These are phyloP conservation scores for Drechslerella dactyloides DNA, from an alignment of 2,329 filamentous ascomycete genomes.

Conservation along the genomic window DNA sequence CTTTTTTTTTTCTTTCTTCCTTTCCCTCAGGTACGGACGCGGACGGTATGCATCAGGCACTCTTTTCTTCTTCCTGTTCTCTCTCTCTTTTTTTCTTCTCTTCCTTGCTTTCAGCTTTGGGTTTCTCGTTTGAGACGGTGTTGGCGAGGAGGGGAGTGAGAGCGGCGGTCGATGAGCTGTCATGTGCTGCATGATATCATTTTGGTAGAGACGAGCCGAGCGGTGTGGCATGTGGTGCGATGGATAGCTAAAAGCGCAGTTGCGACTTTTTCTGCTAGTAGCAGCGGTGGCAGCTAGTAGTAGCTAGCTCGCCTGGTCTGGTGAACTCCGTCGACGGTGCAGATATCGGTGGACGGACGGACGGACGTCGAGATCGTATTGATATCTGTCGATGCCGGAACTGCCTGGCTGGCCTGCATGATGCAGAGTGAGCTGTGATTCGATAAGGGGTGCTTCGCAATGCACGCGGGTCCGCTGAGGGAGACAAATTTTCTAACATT, in stretches of 20 bases:
- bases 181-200: slow-evolving; percentile 51
- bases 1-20: too few species aligned
- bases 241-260: too few species aligned
- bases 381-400: not conserved
- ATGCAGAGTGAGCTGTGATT: slow-evolving; percentile 19
- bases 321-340: slow-evolving; percentile 10
- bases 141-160: not conserved
- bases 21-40: too few species aligned
- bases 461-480: too few species aligned
- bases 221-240: too few species aligned
- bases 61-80: too few species aligned
- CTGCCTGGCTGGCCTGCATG: slow-evolving; percentile 6
- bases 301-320: not conserved
- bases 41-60: too few species aligned
- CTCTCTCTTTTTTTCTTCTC: too few species aligned
- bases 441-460: not conserved
- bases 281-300: too few species aligned
- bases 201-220: slow-evolving; percentile 12
- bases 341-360: not conserved
- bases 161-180: slow-evolving; percentile 20
- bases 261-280: too few species aligned
- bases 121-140: not conserved
- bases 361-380: not conserved
- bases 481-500: slow-evolving; percentile 1
- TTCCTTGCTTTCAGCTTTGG: not conserved